Base-by-base conservation (phyloP, 495 filamentous ascomycete species). In the Hapsidospora chrysogenum region DNA sequence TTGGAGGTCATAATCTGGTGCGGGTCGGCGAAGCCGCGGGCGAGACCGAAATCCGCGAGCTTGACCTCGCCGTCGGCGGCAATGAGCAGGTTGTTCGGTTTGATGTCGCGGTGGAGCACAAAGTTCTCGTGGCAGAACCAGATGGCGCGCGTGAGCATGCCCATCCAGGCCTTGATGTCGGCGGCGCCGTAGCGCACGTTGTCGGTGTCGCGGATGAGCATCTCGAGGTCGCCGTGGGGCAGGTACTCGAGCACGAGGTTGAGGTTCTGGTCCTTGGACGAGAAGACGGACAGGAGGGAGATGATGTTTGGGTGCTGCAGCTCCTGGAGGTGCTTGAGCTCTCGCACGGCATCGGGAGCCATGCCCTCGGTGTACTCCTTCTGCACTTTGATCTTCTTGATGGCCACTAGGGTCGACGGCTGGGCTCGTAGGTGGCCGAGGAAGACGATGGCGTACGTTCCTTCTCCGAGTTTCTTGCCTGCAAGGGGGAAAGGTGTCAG, bases 141-240 rank as follows among this genome's bases (percentile, higher is more conserved):
- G 14, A 95, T 76, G 9, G 83, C 92, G 33, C 87, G 71, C n/a
- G 67, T 64, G 9, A 95, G 72, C 92, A 95, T 95, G 22, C 78
- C 83, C 78, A 94, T 92, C 92, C 92, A 99, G 17, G 86, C 80
- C 50, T 99, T 99, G 48, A 99, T 78, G 52, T 99, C 87, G 9
- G 81, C 81, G 16, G 71, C 53, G 43, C 63, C 61, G 45, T 66
- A 66, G 25, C 72, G 66, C 28, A 94, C 76, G 17, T 57, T 53
- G 30, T 82, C 69, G 14, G 62, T 69, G 51, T 95, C 83, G 46
- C 77, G 79, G 50, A 95, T 94, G 27, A 99, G 71, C 70, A 80
- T 78, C 52, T 96, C 86, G 13, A 99, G 68, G 58, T 96, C 86
- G 31, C 89, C 89, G 2, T 74, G 63, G 1, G 89, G 89, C 2